Base-by-base conservation (phyloP, 1,284 basidiomycete genomes). In the Cryptococcus floricola region DNA sequence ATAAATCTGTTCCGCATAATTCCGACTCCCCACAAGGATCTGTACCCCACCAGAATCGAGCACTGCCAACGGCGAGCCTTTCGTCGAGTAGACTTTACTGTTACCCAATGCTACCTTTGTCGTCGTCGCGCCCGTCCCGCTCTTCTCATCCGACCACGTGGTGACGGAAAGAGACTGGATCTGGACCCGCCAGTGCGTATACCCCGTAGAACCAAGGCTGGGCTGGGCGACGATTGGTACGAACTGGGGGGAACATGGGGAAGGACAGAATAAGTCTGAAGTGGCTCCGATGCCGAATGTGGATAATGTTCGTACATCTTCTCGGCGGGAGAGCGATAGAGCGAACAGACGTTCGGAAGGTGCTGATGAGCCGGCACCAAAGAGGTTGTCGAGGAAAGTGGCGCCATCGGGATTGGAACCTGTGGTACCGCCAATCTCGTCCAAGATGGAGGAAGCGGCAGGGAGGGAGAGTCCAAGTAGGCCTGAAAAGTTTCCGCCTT, bases 371-470 rank as follows among this genome's bases (percentile, higher is more conserved):
- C 76, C 76, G 0, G 67, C 60, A n/a, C 76, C 75, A 51, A 76
- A 77, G 4, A 77, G 51, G 50, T 77, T 77, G 58, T 77, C 76
- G 13, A 77, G 70, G 55, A 76, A 76, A 0, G 74, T 75, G 9
- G 76, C 76, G 13, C 76, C 76, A 54, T 77, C 76, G 8, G 76
- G 74, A 34, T 66, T 59, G 5, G 72, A 73, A 6, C 65, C 59
- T 2, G 75, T 76, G 1, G 71, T 71, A 31, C 75, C 76, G 8
- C 72, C 69, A 19, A 77, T 72, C 5, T 61, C 49, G 10, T 56
- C 54, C 12, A 64, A 57, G 50, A 77, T 76, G 47, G 70, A 52
- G 1, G 76, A 77, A 52, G 71, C 71, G 10, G 70, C 75, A 0
- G 75, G 74, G 23, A 75, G 52, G 39, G 74, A 71, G 28, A 77